Conservation (phyloP, 148 eudicot genomes). For the Vaccinium darrowii region DNA sequence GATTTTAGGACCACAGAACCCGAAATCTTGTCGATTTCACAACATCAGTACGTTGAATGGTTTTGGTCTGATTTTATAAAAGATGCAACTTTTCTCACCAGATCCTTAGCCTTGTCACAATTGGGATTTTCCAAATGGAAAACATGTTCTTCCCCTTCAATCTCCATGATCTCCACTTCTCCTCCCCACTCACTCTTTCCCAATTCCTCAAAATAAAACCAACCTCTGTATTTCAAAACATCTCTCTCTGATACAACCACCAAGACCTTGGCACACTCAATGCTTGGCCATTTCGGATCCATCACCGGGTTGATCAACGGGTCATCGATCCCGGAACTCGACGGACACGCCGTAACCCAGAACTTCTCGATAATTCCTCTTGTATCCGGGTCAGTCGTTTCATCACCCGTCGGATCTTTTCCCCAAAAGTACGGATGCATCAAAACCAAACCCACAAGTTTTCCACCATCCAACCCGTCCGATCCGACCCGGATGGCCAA, state of each 20-base stretch:
- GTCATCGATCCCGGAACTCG: slow-evolving; percentile 21
- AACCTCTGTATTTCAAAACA: slow-evolving; percentile 25
- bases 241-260: slow-evolving; percentile 25
- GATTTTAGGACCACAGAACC: too few species aligned
- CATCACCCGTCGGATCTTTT: not conserved
- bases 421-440: slow-evolving; percentile 40
- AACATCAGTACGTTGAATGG: not conserved
- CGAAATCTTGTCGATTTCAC: too few species aligned
- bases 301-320: slow-evolving; percentile 30
- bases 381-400: not conserved
- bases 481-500: slow-evolving; percentile 29
- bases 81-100: slow-evolving; percentile 17
- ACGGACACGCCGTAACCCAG: slow-evolving; percentile 11
- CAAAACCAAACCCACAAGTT: slow-evolving; percentile 26
- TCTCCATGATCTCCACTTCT: slow-evolving; percentile 20
- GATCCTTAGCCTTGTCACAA: slow-evolving; percentile 15
- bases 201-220: slow-evolving; percentile 23
- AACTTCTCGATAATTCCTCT: not conserved
- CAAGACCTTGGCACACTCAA: slow-evolving; percentile 27
- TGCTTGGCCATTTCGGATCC: slow-evolving; percentile 13
- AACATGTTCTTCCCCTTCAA: slow-evolving; percentile 29
- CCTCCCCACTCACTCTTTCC: slow-evolving; percentile 32
- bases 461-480: not conserved
- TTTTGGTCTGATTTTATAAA: not conserved
- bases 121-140: slow-evolving; percentile 24